These are phyloP conservation scores for Schizonepeta tenuifolia DNA, from an alignment of 257 asterid species.

Conservation along the genomic window DNA sequence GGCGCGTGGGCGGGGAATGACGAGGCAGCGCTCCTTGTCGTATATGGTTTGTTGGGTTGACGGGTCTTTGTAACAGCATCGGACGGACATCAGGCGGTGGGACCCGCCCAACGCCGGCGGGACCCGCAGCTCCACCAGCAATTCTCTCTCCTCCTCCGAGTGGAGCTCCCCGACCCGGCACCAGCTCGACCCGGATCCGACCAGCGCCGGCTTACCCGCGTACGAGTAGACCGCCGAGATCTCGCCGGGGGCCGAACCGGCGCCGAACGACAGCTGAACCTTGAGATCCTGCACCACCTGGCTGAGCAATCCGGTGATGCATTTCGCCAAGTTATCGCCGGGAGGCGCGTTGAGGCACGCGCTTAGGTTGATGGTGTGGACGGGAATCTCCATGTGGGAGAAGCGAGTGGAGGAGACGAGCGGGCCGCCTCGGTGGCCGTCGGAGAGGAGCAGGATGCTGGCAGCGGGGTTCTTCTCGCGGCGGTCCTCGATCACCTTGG, in stretches of 20 bases:
- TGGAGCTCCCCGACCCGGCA: constrained; percentile 73
- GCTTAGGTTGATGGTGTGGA: constrained; percentile 60
- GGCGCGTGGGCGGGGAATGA: constrained; percentile 80
- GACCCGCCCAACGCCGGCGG: constrained; percentile 68
- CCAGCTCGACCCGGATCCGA: constrained; percentile 76
- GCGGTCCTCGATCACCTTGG: constrained; percentile 92
- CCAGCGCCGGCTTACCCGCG: constrained; percentile 51
- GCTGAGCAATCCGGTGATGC: constrained; percentile 53
- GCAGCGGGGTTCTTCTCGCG: constrained; percentile 76
- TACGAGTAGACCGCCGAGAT: constrained; percentile 67
- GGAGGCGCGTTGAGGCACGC: constrained; percentile 51
- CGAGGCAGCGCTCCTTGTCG: constrained; percentile 63
- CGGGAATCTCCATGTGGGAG: constrained; percentile 56
- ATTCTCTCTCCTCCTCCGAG: constrained; percentile 78
- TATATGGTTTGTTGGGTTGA: constrained; percentile 69
- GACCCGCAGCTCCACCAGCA: constrained; percentile 79
- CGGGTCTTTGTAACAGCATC: constrained; percentile 85
- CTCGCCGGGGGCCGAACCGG: constrained; percentile 70
- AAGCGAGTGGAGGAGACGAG: constrained; percentile 67
- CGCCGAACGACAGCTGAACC: constrained; percentile 53
- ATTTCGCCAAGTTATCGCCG: constrained; percentile 44
- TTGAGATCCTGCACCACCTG: constrained; percentile 63
- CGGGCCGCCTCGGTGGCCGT: constrained; percentile 50
- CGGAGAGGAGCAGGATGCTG: constrained; percentile 68
- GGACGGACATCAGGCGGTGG: constrained; percentile 83